Percentiles rank a stretch among this genome's conserved stretches.
These are phyloP conservation scores for Paragyromitra xinjiangensis DNA, from an alignment of 495 filamentous ascomycete species.

Conservation along the genomic window DNA sequence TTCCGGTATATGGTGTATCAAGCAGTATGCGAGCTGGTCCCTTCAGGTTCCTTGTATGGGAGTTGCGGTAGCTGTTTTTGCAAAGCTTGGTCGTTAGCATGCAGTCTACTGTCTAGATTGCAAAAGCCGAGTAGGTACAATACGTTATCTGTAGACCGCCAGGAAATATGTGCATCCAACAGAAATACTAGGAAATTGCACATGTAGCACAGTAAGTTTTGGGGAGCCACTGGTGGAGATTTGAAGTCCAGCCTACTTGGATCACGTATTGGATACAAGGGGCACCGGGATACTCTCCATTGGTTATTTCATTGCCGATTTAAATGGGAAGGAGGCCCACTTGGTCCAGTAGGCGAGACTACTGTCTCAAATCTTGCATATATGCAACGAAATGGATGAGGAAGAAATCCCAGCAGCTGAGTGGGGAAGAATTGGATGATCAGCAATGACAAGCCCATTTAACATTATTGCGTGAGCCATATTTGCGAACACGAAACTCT, in stretches of 20 bases:
- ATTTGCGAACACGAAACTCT: conserved; percentile 1
- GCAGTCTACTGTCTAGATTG: background rate
- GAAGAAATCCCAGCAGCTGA: conserved; percentile 1
- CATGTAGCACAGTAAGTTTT: conserved; percentile 3
- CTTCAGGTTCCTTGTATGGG: conserved; percentile 6
- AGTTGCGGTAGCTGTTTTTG: conserved; percentile 16
- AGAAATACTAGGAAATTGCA: conserved; percentile 2
- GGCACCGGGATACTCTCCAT: conserved; percentile 11
- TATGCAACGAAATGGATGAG: conserved; percentile 35
- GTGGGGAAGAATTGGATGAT: background rate
- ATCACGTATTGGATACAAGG: background rate
- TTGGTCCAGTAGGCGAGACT: conserved; percentile 4
- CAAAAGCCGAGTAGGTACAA: background rate
- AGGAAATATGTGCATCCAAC: conserved; percentile 1
- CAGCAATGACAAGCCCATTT: conserved; percentile 9
- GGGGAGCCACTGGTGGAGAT: background rate
- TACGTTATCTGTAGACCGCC: conserved; percentile 4
- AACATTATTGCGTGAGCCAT: conserved; percentile 29
- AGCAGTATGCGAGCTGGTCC: conserved; percentile 9
- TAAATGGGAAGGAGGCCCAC: background rate
- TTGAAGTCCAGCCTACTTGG: background rate
- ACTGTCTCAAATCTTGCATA: conserved; percentile 37
- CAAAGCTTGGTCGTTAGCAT: conserved; percentile 25
- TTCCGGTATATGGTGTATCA: conserved; percentile 3
- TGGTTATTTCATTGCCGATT: conserved; percentile 14